Evolutionary conservation across 2,329 filamentous ascomycete species (phyloP).

Genomic region (Paraphaeosphaeria sporulosa): DNA sequence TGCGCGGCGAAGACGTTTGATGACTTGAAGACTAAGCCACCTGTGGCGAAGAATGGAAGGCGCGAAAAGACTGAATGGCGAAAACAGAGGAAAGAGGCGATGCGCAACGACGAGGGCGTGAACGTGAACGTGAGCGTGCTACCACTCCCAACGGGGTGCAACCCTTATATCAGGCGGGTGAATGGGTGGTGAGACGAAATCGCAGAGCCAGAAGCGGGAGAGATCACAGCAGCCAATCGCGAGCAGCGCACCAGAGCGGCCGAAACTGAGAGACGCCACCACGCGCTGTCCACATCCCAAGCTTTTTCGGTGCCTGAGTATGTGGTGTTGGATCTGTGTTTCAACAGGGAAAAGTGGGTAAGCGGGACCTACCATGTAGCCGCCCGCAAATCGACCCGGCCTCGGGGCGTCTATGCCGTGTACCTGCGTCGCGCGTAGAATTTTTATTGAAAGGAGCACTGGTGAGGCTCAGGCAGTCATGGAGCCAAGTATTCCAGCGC

Average conservation of each 20-base stretch:
- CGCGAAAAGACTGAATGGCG: conserved; percentile 21
- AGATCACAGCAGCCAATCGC: conserved; percentile 45
- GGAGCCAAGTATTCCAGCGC: background rate
- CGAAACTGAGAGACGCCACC: conserved; percentile 46
- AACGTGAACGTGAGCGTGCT: conserved; percentile 15
- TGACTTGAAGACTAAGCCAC: conserved; percentile 24
- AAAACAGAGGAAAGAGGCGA: conserved; percentile 24
- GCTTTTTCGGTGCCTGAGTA: conserved; percentile 41
- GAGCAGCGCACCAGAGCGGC: conserved; percentile 27
- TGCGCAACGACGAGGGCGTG: conserved; percentile 24
- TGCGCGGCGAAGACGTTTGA: conserved; percentile 18
- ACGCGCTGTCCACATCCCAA: conserved; percentile 39
- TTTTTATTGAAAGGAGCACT: conserved; percentile 7
- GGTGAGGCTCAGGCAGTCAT: background rate
- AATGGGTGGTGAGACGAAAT: conserved; percentile 40
- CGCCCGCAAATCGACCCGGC: conserved; percentile 37
- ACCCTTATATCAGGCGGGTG: conserved; percentile 41
- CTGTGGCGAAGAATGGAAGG: conserved; percentile 21
- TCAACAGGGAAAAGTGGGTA: conserved; percentile 37
- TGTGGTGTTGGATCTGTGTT: conserved; percentile 44
- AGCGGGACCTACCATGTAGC: conserved; percentile 43
- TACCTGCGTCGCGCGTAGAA: conserved; percentile 28
- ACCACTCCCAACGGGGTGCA: conserved; percentile 10
- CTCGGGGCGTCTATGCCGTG: conserved; percentile 34
- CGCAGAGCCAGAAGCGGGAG: conserved; percentile 33